Evolutionary conservation across 345 rosid genomes (phyloP).

Genomic region (Brassica incana): DNA sequence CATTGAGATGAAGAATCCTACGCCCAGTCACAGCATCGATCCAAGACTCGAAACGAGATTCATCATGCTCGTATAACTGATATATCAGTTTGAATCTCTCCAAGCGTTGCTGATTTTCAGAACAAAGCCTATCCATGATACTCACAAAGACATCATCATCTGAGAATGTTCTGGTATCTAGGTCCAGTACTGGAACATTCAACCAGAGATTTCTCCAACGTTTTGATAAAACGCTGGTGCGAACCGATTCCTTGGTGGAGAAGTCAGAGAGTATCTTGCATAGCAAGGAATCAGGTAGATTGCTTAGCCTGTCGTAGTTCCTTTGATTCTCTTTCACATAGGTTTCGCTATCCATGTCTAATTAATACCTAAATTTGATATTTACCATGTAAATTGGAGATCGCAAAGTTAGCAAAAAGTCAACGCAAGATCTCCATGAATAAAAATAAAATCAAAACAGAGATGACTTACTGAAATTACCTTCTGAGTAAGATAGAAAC

Average conservation of each 20-base stretch:
- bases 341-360: constrained; percentile 12
- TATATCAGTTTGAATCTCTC: constrained; percentile 20
- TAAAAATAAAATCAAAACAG: not conserved
- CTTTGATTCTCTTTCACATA: constrained; percentile 17
- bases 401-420: not conserved
- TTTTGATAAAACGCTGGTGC: constrained; percentile 29
- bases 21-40: constrained; percentile 3
- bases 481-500: not conserved
- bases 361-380: not conserved
- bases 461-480: not conserved
- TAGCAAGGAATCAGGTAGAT: constrained; percentile 30
- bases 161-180: constrained; percentile 12
- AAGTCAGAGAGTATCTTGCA: constrained; percentile 30
- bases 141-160: not conserved
- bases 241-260: constrained; percentile 24
- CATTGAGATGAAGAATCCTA: not conserved
- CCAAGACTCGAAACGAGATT: constrained; percentile 34
- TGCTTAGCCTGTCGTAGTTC: constrained; percentile 20
- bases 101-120: constrained; percentile 21
- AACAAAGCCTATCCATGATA: constrained; percentile 26
- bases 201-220: constrained; percentile 27
- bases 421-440: constrained; percentile 10
- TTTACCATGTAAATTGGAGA: not conserved
- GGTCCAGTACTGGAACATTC: constrained; percentile 28
- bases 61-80: constrained; percentile 20